Evolutionary conservation across 306 rosid species (phyloP).

Genomic region (Lupinus albus): DNA sequence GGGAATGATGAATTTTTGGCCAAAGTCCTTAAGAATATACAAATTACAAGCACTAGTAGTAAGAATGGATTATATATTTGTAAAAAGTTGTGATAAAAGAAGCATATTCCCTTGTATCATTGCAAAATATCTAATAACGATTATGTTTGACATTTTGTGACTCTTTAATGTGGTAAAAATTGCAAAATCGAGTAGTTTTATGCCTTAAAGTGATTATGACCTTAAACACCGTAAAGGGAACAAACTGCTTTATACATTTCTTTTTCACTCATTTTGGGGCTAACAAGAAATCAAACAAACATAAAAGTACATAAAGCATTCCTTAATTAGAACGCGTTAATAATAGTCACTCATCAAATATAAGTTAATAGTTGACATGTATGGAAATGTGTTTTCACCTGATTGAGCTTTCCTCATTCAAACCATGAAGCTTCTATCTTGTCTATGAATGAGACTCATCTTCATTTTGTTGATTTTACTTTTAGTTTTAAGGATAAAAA

Average conservation of each 20-base stretch:
- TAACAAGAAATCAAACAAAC: slow-evolving; percentile 42
- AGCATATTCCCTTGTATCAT: slow-evolving; percentile 38
- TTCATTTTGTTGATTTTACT: too few relatives aligned
- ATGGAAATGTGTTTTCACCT: slow-evolving; percentile 42
- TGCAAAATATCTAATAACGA: slow-evolving; percentile 42
- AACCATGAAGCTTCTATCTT: slow-evolving; percentile 40
- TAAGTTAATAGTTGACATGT: slow-evolving; percentile 45
- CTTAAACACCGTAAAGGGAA: slow-evolving; percentile 42
- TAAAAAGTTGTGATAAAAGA: slow-evolving; percentile 33
- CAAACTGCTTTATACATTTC: slow-evolving; percentile 24
- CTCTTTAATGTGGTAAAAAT: slow-evolving; percentile 35
- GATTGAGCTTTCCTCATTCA: slow-evolving; percentile 45
- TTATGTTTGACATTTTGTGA: slow-evolving; percentile 49
- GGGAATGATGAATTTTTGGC: slow-evolving; percentile 47
- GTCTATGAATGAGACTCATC: too few relatives aligned
- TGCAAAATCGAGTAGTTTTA: slow-evolving; percentile 28
- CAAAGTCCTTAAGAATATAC: slow-evolving; percentile 28
- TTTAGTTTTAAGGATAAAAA: too few relatives aligned
- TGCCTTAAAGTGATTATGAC: slow-evolving; percentile 44
- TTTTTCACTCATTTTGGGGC: slow-evolving; percentile 32
- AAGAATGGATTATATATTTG: slow-evolving; percentile 17
- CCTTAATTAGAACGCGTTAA: slow-evolving; percentile 58
- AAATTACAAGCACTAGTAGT: slow-evolving; percentile 40
- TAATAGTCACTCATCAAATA: slow-evolving; percentile 57
- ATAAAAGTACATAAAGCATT: slow-evolving; percentile 52